These are phyloP conservation scores for Neurospora sp. DNA, from an alignment of 495 filamentous ascomycete genomes.

Conservation along the genomic window DNA sequence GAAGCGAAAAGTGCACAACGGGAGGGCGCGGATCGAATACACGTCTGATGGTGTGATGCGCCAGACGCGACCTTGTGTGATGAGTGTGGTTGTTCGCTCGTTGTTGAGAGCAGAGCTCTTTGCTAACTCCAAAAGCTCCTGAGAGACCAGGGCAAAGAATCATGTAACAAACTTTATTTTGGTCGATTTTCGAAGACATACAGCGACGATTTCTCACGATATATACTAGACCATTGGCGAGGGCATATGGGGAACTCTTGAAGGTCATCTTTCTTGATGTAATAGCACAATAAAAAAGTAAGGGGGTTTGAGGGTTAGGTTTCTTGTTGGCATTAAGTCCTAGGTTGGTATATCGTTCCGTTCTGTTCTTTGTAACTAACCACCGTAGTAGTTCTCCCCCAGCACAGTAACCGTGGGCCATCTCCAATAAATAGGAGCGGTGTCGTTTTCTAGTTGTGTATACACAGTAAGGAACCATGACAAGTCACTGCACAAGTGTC, in stretches of 20 bases:
- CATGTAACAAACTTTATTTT: not conserved
- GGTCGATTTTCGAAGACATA: not conserved
- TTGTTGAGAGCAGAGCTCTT: not conserved
- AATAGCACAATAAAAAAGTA: not conserved
- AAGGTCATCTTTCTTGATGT: not conserved
- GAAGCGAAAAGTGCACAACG: not conserved
- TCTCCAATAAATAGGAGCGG: too few species aligned
- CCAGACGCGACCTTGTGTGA: not conserved
- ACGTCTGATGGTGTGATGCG: not conserved
- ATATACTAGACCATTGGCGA: not conserved
- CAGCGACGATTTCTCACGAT: not conserved
- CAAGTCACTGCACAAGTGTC: not conserved
- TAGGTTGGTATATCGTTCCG: too few species aligned
- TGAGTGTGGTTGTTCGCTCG: not conserved
- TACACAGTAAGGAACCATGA: too few species aligned
- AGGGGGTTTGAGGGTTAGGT: not conserved
- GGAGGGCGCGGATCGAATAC: not conserved
- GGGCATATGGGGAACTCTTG: not conserved
- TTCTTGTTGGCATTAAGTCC: not conserved
- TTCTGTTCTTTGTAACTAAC: too few species aligned
- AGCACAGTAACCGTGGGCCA: too few species aligned
- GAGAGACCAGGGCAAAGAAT: not conserved
- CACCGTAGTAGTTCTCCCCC: too few species aligned
- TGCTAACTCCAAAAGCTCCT: not conserved
- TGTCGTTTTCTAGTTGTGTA: too few species aligned